Conservation (phyloP, 1,139 yeast genomes). For the Scheffersomyces parashehatae region DNA sequence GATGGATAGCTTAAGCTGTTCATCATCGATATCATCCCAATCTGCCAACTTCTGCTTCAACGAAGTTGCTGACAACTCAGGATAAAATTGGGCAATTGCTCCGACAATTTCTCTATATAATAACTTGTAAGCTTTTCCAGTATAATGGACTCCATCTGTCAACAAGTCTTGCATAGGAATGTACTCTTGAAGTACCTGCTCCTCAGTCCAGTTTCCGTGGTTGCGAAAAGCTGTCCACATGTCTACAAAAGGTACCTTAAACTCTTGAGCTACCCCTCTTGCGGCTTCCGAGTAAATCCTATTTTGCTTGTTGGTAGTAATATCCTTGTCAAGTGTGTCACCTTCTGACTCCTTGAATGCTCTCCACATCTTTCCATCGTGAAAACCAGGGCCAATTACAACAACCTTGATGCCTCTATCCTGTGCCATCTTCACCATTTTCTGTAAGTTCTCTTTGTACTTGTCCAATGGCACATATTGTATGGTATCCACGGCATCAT, state of each 20-base stretch:
- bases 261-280: conserved; percentile 39
- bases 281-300: conserved; percentile 51
- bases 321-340: conserved; percentile 14
- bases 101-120: conserved; percentile 42
- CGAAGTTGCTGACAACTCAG: conserved; percentile 43
- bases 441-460: conserved; percentile 45
- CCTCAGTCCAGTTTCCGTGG: conserved; percentile 13
- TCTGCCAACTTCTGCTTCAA: conserved; percentile 31
- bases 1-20: not conserved
- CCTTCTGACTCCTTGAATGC: conserved; percentile 4
- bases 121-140: conserved; percentile 57
- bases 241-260: conserved; percentile 51
- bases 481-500: conserved; percentile 56
- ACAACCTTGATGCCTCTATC: conserved; percentile 45
- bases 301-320: conserved; percentile 35
- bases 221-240: conserved; percentile 44
- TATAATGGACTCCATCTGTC: conserved; percentile 67
- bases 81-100: conserved; percentile 40
- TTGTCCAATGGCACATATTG: conserved; percentile 56
- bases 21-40: conserved; percentile 10
- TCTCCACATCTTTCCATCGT: conserved; percentile 31
- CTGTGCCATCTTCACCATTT: conserved; percentile 38
- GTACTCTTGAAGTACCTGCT: conserved; percentile 9
- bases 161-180: conserved; percentile 18
- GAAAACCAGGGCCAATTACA: conserved; percentile 64